These are phyloP conservation scores for Helminthosporium solani DNA, from an alignment of 2,329 filamentous ascomycete genomes.

Conservation along the genomic window DNA sequence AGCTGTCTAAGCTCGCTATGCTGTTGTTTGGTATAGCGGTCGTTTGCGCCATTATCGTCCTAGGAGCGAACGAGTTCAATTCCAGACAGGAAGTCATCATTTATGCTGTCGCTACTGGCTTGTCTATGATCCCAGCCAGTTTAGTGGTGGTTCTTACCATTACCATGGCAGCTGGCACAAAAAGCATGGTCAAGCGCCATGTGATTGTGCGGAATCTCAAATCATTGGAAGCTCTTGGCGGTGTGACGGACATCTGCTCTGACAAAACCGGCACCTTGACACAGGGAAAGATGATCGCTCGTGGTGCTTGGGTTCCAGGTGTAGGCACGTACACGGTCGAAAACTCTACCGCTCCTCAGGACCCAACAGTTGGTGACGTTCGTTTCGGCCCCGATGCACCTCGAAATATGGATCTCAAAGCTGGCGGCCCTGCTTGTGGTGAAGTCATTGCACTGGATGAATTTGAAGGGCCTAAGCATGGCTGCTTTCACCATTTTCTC, in stretches of 20 bases:
- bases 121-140: conserved; percentile 41
- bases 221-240: conserved; percentile 37
- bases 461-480: conserved; percentile 18
- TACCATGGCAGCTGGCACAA: conserved; percentile 43
- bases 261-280: conserved; percentile 52
- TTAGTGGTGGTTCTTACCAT: conserved; percentile 42
- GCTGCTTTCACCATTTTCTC: conserved; percentile 32
- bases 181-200: conserved; percentile 34
- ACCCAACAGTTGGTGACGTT: conserved; percentile 34
- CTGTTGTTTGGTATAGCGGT: conserved; percentile 40
- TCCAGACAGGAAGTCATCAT: conserved; percentile 43
- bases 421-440: conserved; percentile 12
- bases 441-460: conserved; percentile 17
- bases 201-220: conserved; percentile 39
- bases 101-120: conserved; percentile 41
- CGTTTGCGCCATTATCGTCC: conserved; percentile 40
- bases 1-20: conserved; percentile 36
- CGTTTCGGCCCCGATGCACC: conserved; percentile 23
- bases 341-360: conserved; percentile 32
- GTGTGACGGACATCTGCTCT: conserved; percentile 49
- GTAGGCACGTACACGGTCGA: conserved; percentile 40
- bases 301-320: conserved; percentile 40
- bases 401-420: conserved; percentile 25
- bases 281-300: conserved; percentile 40
- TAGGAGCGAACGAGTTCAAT: conserved; percentile 39